phyloP scores from a whole-genome alignment of 1,284 basidiomycete genomes.

The Ganoderma leucocontextum region DNA sequence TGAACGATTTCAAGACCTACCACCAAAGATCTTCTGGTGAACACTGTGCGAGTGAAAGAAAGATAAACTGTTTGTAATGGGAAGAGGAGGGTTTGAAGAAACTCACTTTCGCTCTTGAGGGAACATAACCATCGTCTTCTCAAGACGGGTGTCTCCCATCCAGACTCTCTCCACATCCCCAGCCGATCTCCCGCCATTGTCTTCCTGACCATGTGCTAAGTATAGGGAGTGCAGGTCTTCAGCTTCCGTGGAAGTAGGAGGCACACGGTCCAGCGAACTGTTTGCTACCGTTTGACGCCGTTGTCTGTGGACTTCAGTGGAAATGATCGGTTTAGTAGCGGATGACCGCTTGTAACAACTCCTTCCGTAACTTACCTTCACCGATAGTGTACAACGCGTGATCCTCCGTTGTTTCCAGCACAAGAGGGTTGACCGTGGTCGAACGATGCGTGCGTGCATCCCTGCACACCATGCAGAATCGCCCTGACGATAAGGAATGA shows the following conservation, averaged over 20 bases:
- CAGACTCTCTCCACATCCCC: slow-evolving; percentile 57
- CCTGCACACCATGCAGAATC: slow-evolving; percentile 86
- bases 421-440: slow-evolving; percentile 70
- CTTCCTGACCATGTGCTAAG: slow-evolving; percentile 59
- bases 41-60: slow-evolving; percentile 51
- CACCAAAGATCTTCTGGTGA: slow-evolving; percentile 85
- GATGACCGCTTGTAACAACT: not conserved
- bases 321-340: not conserved
- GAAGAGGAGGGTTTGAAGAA: not conserved
- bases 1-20: slow-evolving; percentile 35
- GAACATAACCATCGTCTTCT: slow-evolving; percentile 84
- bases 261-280: slow-evolving; percentile 72
- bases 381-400: slow-evolving; percentile 69
- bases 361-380: slow-evolving; percentile 55
- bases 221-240: slow-evolving; percentile 73
- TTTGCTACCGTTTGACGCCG: slow-evolving; percentile 60
- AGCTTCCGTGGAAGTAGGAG: slow-evolving; percentile 76
- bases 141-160: slow-evolving; percentile 71
- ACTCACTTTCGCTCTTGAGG: slow-evolving; percentile 85
- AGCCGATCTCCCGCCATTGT: not conserved
- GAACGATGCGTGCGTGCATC: slow-evolving; percentile 75
- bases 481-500: slow-evolving; percentile 47
- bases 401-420: slow-evolving; percentile 70
- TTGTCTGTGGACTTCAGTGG: slow-evolving; percentile 55
- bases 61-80: too few relatives aligned